Evolutionary conservation across 331 rosid species (phyloP).

Genomic region (Saraca asoca): DNA sequence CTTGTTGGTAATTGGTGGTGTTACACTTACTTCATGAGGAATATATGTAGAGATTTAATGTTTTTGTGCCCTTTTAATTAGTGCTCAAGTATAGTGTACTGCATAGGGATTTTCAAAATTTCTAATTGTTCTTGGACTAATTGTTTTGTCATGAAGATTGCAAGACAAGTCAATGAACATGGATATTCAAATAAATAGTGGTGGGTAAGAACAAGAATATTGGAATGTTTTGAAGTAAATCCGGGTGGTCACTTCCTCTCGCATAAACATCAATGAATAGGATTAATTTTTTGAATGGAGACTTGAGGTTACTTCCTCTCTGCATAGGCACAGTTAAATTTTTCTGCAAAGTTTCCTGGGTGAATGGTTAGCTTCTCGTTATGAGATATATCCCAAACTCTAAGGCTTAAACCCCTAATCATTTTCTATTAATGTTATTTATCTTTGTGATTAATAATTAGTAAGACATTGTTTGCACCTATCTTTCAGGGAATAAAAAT

Average conservation of each 20-base stretch:
- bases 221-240: slow-evolving; percentile 9
- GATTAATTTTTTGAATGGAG: neutral
- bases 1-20: neutral
- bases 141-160: neutral
- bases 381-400: neutral
- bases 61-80: neutral
- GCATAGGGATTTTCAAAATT: neutral
- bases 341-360: neutral
- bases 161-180: slow-evolving; percentile 12
- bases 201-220: slow-evolving; percentile 4
- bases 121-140: slow-evolving; percentile 13
- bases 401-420: neutral
- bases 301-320: too few relatives aligned
- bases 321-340: neutral
- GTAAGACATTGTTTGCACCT: neutral
- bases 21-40: slow-evolving; percentile 22
- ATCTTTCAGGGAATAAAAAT: neutral
- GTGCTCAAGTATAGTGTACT: slow-evolving; percentile 1
- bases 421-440: neutral
- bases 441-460: neutral
- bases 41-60: slow-evolving; percentile 11
- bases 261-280: neutral
- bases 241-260: neutral
- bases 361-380: neutral
- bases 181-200: neutral